phyloP scores from a whole-genome alignment of 306 rosid species.

The Lablab purpureus region DNA sequence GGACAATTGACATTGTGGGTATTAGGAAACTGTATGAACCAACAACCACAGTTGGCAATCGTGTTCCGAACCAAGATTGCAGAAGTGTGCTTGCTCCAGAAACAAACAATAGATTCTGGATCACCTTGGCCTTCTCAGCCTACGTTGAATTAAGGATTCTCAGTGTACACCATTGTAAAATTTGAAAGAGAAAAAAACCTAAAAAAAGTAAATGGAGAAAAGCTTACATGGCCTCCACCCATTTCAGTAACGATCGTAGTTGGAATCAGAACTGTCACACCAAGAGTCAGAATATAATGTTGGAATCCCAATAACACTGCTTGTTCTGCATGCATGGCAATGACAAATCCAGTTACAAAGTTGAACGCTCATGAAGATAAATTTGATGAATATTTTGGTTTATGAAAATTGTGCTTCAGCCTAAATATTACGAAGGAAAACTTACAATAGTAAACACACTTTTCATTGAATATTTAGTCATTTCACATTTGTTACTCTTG shows the following conservation, averaged over 20 bases:
- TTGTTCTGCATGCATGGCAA: slow-evolving; percentile 67
- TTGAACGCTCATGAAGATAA: background rate
- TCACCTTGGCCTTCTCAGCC: slow-evolving; percentile 93
- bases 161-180: background rate
- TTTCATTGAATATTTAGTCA: background rate
- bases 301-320: slow-evolving; percentile 86
- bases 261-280: slow-evolving; percentile 75
- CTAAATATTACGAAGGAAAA: background rate
- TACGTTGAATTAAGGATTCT: slow-evolving; percentile 38
- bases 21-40: slow-evolving; percentile 80
- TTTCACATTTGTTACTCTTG: no score
- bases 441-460: background rate
- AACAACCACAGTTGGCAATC: slow-evolving; percentile 81
- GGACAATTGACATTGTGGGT: slow-evolving; percentile 71
- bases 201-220: background rate
- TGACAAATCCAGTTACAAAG: background rate
- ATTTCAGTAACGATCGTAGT: slow-evolving; percentile 80
- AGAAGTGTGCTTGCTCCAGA: slow-evolving; percentile 85
- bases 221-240: slow-evolving; percentile 82
- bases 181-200: background rate
- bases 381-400: background rate
- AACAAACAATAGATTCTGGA: slow-evolving; percentile 76
- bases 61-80: slow-evolving; percentile 85
- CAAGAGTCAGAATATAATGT: slow-evolving; percentile 81
- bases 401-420: background rate